Evolutionary conservation across 163 green algal species (phyloP).

Genomic region (Prototheca stagnorum): DNA sequence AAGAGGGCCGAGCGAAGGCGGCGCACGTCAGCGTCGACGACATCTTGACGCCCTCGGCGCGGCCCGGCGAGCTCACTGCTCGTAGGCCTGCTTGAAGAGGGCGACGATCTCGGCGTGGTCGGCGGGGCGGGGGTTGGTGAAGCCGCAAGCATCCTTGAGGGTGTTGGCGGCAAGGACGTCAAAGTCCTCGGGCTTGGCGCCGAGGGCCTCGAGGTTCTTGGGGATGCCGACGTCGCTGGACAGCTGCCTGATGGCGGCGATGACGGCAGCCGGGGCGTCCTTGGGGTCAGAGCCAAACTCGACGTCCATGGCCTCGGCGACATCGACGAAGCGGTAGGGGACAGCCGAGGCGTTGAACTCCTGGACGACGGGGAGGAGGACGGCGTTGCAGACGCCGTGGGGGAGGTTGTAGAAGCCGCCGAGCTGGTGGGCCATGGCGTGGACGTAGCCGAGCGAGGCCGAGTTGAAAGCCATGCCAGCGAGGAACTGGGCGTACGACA

Average conservation of each 20-base stretch:
- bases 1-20: too few relatives aligned
- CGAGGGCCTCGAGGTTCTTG: slow-evolving; percentile 14
- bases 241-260: slow-evolving; percentile 10
- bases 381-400: slow-evolving; percentile 24
- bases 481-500: slow-evolving; percentile 25
- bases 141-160: slow-evolving; percentile 18
- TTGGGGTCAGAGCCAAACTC: not conserved
- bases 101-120: slow-evolving; percentile 3
- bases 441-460: slow-evolving; percentile 11
- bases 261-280: not conserved
- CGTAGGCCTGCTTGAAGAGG: slow-evolving; percentile 9
- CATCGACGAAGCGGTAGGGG: slow-evolving; percentile 15
- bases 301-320: slow-evolving; percentile 15
- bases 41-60: not conserved
- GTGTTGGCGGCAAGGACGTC: slow-evolving; percentile 14
- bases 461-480: slow-evolving; percentile 27
- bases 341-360: slow-evolving; percentile 11
- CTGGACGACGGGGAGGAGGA: slow-evolving; percentile 19
- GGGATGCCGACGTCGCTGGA: slow-evolving; percentile 12
- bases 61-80: slow-evolving; percentile 2
- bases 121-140: slow-evolving; percentile 11
- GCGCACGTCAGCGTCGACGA: too few relatives aligned
- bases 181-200: slow-evolving; percentile 14
- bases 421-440: slow-evolving; percentile 26
- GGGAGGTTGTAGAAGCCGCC: slow-evolving; percentile 23